Percentiles rank a stretch among this genome's conserved stretches.
Evolutionary conservation across 1,284 basidiomycete species (phyloP).

Genomic region (Uromyces viciae-fabae): DNA sequence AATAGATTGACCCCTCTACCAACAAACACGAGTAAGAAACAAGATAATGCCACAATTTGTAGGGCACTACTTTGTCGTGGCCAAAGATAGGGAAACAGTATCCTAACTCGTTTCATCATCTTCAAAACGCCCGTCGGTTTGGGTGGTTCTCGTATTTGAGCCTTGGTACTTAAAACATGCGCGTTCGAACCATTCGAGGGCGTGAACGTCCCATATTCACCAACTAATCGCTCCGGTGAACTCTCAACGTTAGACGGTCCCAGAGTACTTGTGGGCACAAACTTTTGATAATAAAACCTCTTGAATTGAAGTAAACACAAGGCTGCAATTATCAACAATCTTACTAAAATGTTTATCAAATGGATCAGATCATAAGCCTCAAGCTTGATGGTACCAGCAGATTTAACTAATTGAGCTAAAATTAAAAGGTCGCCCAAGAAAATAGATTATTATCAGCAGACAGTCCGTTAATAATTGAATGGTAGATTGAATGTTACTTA

Average conservation of each 20-base stretch:
- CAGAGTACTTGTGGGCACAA: conserved; percentile 24
- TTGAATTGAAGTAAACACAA: conserved; percentile 27
- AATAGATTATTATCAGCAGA: too few species aligned
- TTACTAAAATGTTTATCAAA: conserved; percentile 7
- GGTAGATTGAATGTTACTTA: too few species aligned
- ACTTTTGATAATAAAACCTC: conserved; percentile 13
- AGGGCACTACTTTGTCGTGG: conserved; percentile 65
- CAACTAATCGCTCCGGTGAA: not conserved
- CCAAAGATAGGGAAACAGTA: conserved; percentile 75
- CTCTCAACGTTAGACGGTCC: not conserved
- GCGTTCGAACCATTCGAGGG: conserved; percentile 38
- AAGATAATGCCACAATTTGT: conserved; percentile 70
- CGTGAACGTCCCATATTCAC: conserved; percentile 35
- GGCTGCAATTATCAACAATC: conserved; percentile 24
- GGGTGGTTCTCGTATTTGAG: conserved; percentile 36
- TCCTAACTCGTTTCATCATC: conserved; percentile 58
- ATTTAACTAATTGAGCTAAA: not conserved
- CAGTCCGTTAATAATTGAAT: too few species aligned
- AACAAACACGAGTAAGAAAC: conserved; percentile 66
- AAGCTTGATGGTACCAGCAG: not conserved
- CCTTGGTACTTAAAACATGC: conserved; percentile 40
- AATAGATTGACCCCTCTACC: conserved; percentile 73
- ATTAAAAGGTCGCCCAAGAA: not conserved
- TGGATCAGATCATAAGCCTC: conserved; percentile 32
- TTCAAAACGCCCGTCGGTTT: conserved; percentile 42